Evolutionary conservation across 2,329 filamentous ascomycete genomes (phyloP), one percentile per base, ranked within the genome.

Genomic region (Colletotrichum filicis): DNA sequence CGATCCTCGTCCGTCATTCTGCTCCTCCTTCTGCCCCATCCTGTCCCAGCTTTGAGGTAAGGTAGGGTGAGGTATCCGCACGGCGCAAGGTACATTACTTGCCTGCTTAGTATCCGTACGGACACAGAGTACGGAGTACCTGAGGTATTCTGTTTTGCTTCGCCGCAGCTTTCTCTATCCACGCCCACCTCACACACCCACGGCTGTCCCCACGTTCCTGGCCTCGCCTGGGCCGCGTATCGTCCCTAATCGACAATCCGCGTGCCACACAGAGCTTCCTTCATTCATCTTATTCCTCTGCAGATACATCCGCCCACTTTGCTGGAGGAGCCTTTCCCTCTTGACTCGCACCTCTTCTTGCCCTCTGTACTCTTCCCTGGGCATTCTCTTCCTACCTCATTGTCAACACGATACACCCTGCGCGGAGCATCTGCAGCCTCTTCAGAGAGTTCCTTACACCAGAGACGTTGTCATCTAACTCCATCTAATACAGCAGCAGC

Each of bases 231-330:
- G 22, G 22, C 53, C 53, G 22, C 53, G 53, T 24, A 24, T 56
- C 55, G 35, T 52, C 55, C 32, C 53, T 26, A 24, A n/a, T 59
- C 64, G 56, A 28, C 61, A 55, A 68, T 57, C 68, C 53, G 69
- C 30, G 58, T 68, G 65, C 65, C 58, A 63, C 58, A 63, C 58
- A 63, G 52, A 63, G 52, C 58, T 59, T 63, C 35, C 19, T 24
- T 22, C 12, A 16, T 16, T 14, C 19, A 16, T 16, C 52, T 37
- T 4, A 19, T 49, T 22, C 42, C 24, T 56, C 16, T 11, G 7
- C 37, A 19, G 14, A 42, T 42, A 19, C 7, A 9, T 57, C 14
- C 30, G 22, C 32, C n/a, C 30, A 12, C 37, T 65, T 55, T 22
- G 28, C 61, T 30, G 49, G 19, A 22, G 3, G 32, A 35, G 49